Percentiles rank a stretch among this genome's conserved stretches.
Evolutionary conservation across 768 basidiomycete genomes (phyloP).

Genomic region (Naganishia onofrii): DNA sequence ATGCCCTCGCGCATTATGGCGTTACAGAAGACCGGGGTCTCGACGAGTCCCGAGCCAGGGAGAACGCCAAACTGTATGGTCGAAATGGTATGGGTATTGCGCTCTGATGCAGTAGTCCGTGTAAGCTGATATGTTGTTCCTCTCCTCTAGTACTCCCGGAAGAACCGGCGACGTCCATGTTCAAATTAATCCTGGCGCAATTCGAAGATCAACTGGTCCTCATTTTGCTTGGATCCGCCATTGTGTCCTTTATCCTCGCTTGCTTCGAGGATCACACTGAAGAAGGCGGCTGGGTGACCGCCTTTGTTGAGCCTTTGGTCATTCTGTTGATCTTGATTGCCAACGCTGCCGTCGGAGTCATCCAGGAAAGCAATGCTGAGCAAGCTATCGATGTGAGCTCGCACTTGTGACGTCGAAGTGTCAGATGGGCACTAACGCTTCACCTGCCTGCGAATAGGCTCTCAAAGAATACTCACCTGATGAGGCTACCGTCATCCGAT

Average conservation of each 20-base stretch:
- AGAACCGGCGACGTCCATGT: constrained; percentile 82
- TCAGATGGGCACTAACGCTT: constrained; percentile 12
- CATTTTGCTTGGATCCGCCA: constrained; percentile 89
- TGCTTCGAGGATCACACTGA: constrained; percentile 75
- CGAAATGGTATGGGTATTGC: constrained; percentile 59
- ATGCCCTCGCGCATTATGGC: constrained; percentile 69
- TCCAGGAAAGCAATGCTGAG: constrained; percentile 95
- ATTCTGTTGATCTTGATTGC: constrained; percentile 94
- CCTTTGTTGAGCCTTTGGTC: constrained; percentile 92
- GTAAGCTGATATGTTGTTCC: neutral
- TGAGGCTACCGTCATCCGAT: constrained; percentile 84
- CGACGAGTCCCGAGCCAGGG: constrained; percentile 63
- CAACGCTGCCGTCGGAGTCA: constrained; percentile 94
- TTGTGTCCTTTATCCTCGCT: constrained; percentile 88
- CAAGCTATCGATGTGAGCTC: constrained; percentile 87
- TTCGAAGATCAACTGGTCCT: constrained; percentile 98
- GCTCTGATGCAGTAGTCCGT: neutral
- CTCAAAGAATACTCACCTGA: constrained; percentile 96
- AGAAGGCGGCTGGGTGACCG: constrained; percentile 62
- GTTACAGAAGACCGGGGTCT: constrained; percentile 68
- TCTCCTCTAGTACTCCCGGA: constrained; percentile 76
- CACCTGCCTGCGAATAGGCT: constrained; percentile 59
- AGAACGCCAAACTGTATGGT: constrained; percentile 76
- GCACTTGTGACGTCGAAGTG: neutral
- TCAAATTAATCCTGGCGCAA: constrained; percentile 95